Conservation (phyloP, 2,329 filamentous ascomycete species). For the Trichoderma oligosporum region DNA sequence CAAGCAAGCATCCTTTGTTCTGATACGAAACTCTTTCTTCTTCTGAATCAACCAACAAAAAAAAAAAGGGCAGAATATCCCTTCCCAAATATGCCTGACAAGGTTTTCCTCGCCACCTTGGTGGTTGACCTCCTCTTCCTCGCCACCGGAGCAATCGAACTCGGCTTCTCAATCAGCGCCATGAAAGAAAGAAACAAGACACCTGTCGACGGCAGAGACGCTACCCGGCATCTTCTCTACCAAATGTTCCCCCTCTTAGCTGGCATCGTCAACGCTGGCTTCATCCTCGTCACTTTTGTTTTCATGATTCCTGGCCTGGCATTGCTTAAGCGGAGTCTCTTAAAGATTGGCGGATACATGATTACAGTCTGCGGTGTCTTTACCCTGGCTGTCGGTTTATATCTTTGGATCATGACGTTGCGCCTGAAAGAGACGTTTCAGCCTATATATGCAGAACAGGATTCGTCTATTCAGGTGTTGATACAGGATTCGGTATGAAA, state of each 20-base stretch:
- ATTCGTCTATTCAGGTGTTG: constrained; percentile 57
- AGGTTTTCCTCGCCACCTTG: constrained; percentile 49
- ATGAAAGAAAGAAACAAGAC: constrained; percentile 42
- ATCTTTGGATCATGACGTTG: constrained; percentile 71
- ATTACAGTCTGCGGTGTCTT: constrained; percentile 59
- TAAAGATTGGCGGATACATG: constrained; percentile 66
- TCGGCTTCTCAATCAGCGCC: constrained; percentile 54
- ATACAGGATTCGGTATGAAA: constrained; percentile 64
- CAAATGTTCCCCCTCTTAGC: constrained; percentile 56
- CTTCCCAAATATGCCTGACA: constrained; percentile 51
- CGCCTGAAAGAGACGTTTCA: constrained; percentile 60
- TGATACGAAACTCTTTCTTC: not conserved
- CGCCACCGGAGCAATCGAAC: constrained; percentile 50
- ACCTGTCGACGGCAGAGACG: constrained; percentile 45
- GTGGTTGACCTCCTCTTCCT: constrained; percentile 50
- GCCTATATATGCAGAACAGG: constrained; percentile 57
- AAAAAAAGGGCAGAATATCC: not conserved
- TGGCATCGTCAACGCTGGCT: constrained; percentile 66
- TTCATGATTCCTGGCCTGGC: constrained; percentile 68
- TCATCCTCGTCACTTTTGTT: constrained; percentile 68
- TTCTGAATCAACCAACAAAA: not conserved
- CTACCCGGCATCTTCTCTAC: constrained; percentile 51
- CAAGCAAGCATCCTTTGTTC: no score
- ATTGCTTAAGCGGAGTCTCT: constrained; percentile 62
- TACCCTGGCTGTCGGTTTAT: constrained; percentile 62